phyloP scores from a whole-genome alignment of 805 yeast genomes.

The Spathaspora gorwiae region DNA sequence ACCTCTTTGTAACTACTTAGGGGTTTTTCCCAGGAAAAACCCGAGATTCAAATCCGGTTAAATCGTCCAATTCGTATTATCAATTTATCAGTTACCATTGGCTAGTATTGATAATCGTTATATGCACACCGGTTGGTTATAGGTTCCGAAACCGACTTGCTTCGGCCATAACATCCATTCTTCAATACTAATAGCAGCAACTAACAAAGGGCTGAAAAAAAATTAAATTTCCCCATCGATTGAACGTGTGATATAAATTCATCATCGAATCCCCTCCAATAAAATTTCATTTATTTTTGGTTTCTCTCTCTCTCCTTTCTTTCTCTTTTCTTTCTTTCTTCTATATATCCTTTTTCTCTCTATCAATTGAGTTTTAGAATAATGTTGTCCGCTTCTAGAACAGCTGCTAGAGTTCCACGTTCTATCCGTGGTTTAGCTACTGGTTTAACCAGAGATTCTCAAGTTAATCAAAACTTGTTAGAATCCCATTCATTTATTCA shows the following conservation, averaged over 20 bases:
- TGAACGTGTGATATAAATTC: not conserved
- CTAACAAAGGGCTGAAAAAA: too few relatives aligned
- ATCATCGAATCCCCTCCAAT: not conserved
- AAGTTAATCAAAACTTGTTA: conserved; percentile 75
- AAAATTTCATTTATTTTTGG: not conserved
- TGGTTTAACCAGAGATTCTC: conserved; percentile 57
- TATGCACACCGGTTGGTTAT: too few relatives aligned
- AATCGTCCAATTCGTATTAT: too few relatives aligned
- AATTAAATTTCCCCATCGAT: too few relatives aligned
- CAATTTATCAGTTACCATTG: too few relatives aligned
- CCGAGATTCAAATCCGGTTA: too few relatives aligned
- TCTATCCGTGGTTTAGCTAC: conserved; percentile 49
- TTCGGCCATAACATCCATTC: too few relatives aligned
- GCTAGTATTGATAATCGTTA: too few relatives aligned
- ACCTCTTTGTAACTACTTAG: too few relatives aligned
- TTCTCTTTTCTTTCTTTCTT: not conserved
- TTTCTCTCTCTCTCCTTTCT: not conserved
- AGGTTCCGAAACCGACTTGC: too few relatives aligned
- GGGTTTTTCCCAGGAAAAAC: too few relatives aligned
- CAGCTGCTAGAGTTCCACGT: conserved; percentile 28
- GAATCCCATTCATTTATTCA: conserved; percentile 83
- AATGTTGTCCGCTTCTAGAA: conserved; percentile 42
- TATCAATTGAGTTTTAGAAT: not conserved
- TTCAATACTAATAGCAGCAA: too few relatives aligned
- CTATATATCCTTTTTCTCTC: not conserved